These are phyloP conservation scores for Mycena rosella DNA, from an alignment of 768 basidiomycete genomes.

Conservation along the genomic window DNA sequence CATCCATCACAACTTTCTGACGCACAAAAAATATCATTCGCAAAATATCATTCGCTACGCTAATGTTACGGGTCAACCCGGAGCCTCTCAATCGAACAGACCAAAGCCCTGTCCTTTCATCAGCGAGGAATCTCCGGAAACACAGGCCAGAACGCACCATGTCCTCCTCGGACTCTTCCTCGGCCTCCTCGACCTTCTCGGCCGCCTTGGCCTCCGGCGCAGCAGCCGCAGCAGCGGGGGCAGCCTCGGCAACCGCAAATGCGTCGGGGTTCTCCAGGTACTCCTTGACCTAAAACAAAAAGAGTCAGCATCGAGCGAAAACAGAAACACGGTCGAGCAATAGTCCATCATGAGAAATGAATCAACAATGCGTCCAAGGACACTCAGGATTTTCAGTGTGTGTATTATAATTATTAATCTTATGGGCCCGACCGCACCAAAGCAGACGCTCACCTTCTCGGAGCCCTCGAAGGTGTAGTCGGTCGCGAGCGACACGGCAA, in stretches of 20 bases:
- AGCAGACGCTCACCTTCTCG: slow-evolving; percentile 77
- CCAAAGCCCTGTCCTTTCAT: slow-evolving; percentile 82
- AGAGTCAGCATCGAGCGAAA: slow-evolving; percentile 30
- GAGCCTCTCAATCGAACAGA: slow-evolving; percentile 84
- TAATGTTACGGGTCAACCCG: slow-evolving; percentile 22
- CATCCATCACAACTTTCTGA: background rate
- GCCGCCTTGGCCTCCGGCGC: slow-evolving; percentile 72
- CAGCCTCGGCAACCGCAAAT: slow-evolving; percentile 87
- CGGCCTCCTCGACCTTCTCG: slow-evolving; percentile 81
- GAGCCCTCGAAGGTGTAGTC: slow-evolving; percentile 96
- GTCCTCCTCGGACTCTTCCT: slow-evolving; percentile 90
- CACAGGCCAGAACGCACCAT: slow-evolving; percentile 68
- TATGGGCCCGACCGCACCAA: slow-evolving; percentile 34
- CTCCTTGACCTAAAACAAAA: slow-evolving; percentile 81
- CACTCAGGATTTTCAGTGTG: slow-evolving; percentile 93
- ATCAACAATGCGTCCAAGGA: slow-evolving; percentile 56
- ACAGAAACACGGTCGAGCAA: slow-evolving; percentile 5
- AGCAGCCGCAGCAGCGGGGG: slow-evolving; percentile 66
- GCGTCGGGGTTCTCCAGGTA: slow-evolving; percentile 98
- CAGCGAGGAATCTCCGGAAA: background rate
- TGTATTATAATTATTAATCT: slow-evolving; percentile 52
- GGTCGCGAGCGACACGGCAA: slow-evolving; percentile 89
- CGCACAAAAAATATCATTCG: background rate
- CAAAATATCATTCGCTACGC: background rate
- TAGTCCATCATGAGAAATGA: slow-evolving; percentile 47